Evolutionary conservation across 2,329 filamentous ascomycete genomes (phyloP), one percentile per base, ranked within the genome.

Genomic region (Samsoniella hepiali): DNA sequence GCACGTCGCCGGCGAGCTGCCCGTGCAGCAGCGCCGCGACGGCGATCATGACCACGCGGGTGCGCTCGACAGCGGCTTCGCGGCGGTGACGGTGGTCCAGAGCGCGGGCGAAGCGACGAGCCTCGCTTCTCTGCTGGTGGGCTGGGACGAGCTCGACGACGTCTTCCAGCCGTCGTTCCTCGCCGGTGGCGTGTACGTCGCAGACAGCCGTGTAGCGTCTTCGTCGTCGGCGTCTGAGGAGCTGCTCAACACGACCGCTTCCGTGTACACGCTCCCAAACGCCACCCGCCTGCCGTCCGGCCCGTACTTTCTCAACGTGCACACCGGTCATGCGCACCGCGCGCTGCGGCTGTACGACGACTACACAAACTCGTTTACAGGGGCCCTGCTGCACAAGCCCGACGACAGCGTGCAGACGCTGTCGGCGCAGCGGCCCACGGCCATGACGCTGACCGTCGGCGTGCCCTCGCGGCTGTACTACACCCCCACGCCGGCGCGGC

Each of bases 391-490:
- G 13, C 71, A 71, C 38, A 72, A 65, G 0, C 71, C 70, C 1
- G 67, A 72, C 1, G 74, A 72, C 31, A 66, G 60, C 22, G 75
- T 75, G 65, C 71, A 72, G 64, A 56, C 70, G 8, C 62, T 76
- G 32, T 72, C 73, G 1, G 74, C 73, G 15, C 70, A 72, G 38
- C 68, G 71, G 8, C 65, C 68, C 4, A 67, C 68, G 15, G 69
- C 70, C 2, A 67, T 67, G 1, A 68, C 71, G 1, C 59, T 72
- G 42, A 73, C 74, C 29, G 68, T 82, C 38, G 79, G 63, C 68
- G 86, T 89, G 0, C 85, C 86, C 4, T 88, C 85, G 7, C 78
- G 86, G 10, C 74, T 88, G 0, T 88, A 88, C 73, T 85, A 78
- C 72, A 81, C 77, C 2, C 80, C 77, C 53, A 84, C 81, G 0